Evolutionary conservation across 768 basidiomycete species (phyloP), one percentile per base, ranked within the genome.

Genomic region (Pisolithus sp.): DNA sequence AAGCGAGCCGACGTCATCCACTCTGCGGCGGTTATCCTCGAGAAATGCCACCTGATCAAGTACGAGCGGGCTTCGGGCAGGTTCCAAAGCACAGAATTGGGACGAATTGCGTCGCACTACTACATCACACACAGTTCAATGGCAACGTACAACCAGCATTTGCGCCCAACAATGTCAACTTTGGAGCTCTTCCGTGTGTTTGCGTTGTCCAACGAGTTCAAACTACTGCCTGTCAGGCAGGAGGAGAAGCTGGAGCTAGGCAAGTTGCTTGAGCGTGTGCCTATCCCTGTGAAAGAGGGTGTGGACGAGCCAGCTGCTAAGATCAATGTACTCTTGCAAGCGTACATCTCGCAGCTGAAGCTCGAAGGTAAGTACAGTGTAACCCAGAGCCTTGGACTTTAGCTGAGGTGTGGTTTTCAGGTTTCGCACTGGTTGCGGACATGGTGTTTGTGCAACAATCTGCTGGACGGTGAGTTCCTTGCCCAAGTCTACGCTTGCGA

Each of bases 361-460:
- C 78, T 99, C 3, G 91, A 95, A 56, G 93, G 89, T 74, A 51
- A 7, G 73, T 54, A 7, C 7, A 9, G 20, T 28, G 6, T 9
- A 6, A 3, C 24, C 7, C 6, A 44, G 13, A 30, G 45, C 10
- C 8, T 2, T 31, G 9, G 15, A 20, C 40, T 15, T 7, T 15
- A 3, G 17, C n/a, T 15, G 5, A 38, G n/a, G 18, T 34, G 5
- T 12, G 17, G 5, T 24, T 1, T 53, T 28, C 9, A 85, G 85
- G 88, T 1, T 90, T 92, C 56, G 89, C 89, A 0, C 78, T 92
- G 1, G 84, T 92, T 2, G 88, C 89, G 0, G 89, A 93, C 57
- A 93, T 91, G 90, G 92, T 99, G 8, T 98, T 93, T 63, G 88
- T 99, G 3, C 91, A 93, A 53, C 96, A 99, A 62, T 96, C 93